phyloP scores from a whole-genome alignment of 441 rosid species.

The Syzygium malaccense region DNA sequence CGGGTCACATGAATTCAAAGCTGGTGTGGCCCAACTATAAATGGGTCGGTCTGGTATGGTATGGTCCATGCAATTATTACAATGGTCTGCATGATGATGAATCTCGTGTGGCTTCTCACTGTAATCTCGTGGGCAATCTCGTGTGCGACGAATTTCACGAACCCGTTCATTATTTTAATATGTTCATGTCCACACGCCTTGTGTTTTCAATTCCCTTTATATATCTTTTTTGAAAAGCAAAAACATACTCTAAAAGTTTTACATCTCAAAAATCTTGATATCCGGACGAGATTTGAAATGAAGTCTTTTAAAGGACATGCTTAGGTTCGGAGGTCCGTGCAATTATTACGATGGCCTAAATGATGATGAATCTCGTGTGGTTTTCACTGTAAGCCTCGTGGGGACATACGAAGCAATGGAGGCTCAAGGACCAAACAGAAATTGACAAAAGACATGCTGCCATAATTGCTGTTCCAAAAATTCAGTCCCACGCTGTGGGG shows the following conservation, averaged over 20 bases:
- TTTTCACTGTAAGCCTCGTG: not conserved
- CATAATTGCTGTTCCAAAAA: not conserved
- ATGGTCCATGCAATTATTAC: not conserved
- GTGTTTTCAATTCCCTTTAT: too few relatives aligned
- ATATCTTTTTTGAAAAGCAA: too few relatives aligned
- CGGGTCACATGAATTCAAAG: not conserved
- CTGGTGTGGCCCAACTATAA: not conserved
- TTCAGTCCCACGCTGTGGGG: not conserved
- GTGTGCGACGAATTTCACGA: rapidly evolving
- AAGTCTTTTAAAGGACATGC: too few relatives aligned
- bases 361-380: not conserved
- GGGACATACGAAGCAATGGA: not conserved
- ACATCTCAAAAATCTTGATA: too few relatives aligned
- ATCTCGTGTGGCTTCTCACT: not conserved
- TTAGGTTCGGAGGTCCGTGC: too few relatives aligned
- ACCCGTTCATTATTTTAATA: too few relatives aligned
- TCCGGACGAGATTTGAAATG: too few relatives aligned
- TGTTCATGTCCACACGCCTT: rapidly evolving
- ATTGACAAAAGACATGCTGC: not conserved
- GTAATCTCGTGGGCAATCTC: not conserved
- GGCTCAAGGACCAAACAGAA: not conserved
- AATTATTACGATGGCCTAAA: too few relatives aligned
- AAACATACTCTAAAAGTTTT: too few relatives aligned
- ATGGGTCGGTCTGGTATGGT: not conserved
- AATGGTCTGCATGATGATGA: not conserved